phyloP scores from a whole-genome alignment of 495 filamentous ascomycete species.

The Neurospora sp. region DNA sequence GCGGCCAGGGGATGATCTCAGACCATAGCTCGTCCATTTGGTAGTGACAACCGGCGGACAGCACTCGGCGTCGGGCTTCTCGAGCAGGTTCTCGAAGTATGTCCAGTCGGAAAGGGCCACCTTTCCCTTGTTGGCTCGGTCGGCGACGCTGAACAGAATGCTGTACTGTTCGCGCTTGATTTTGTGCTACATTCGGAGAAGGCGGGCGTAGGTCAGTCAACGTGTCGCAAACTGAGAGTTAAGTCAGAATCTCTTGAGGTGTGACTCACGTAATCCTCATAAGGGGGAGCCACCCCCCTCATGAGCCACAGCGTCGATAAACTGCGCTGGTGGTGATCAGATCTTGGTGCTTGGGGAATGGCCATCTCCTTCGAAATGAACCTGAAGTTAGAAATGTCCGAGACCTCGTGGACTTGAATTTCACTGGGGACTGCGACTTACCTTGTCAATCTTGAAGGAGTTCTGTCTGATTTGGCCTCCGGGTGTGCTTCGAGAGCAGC shows the following conservation, averaged over 20 bases:
- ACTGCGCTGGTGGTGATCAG: slow-evolving; percentile 32
- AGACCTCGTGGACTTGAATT: background rate
- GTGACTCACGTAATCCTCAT: slow-evolving; percentile 78
- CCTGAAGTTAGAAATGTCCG: background rate
- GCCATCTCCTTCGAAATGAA: background rate
- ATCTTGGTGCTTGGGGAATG: background rate
- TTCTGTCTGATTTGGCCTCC: background rate
- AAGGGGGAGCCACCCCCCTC: slow-evolving; percentile 37
- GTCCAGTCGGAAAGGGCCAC: slow-evolving; percentile 79
- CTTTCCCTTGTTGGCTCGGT: slow-evolving; percentile 59
- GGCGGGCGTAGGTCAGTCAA: slow-evolving; percentile 10
- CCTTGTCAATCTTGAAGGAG: background rate
- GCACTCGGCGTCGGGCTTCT: slow-evolving; percentile 88
- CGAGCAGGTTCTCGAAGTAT: slow-evolving; percentile 84
- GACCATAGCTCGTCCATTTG: no score
- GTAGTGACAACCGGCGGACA: no score
- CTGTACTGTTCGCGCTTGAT: slow-evolving; percentile 91
- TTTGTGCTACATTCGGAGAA: slow-evolving; percentile 60
- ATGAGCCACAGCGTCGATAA: slow-evolving; percentile 73
- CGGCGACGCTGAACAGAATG: slow-evolving; percentile 84
- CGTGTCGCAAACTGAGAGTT: slow-evolving; percentile 11
- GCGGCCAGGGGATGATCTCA: no score
- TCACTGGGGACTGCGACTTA: background rate
- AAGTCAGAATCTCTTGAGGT: background rate
- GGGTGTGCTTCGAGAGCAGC: background rate